Evolutionary conservation across 257 asterid species (phyloP).

Genomic region (Solanum sejunctum): DNA sequence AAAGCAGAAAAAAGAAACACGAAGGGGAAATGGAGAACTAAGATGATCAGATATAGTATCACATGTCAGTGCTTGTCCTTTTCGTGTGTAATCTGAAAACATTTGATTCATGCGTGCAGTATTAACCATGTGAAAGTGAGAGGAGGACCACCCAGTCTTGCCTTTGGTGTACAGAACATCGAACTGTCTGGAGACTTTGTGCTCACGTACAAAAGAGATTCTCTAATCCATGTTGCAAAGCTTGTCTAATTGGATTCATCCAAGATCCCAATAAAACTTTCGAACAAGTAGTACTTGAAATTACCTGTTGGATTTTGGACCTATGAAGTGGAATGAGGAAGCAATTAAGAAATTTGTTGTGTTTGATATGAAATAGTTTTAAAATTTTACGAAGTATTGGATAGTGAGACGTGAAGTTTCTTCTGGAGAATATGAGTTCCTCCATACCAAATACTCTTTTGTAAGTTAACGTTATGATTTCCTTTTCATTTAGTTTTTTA

Average conservation of each 20-base stretch:
- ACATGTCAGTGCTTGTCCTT: neutral
- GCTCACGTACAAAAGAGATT: slow-evolving; percentile 25
- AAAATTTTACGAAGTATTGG: neutral
- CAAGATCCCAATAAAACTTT: neutral
- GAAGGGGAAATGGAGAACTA: neutral
- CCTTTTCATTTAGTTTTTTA: neutral
- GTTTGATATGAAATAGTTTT: neutral
- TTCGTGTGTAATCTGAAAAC: neutral
- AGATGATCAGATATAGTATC: neutral
- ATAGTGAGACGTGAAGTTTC: neutral
- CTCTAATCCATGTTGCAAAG: slow-evolving; percentile 17
- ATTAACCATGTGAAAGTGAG: slow-evolving; percentile 49
- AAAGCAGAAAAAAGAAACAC: neutral
- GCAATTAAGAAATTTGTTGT: neutral
- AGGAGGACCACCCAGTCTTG: slow-evolving; percentile 54
- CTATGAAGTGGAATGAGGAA: neutral
- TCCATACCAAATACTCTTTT: neutral
- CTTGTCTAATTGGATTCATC: neutral
- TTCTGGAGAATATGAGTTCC: neutral
- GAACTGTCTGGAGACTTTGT: slow-evolving; percentile 29
- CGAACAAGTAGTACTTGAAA: neutral
- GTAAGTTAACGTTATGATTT: neutral
- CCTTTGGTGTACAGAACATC: slow-evolving; percentile 30
- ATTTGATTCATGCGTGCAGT: slow-evolving; percentile 21
- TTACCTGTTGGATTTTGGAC: slow-evolving; percentile 11